Percentiles rank a stretch among this genome's conserved stretches.
phyloP scores from a whole-genome alignment of 495 filamentous ascomycete genomes.

The Annulohypoxylon stygium region DNA sequence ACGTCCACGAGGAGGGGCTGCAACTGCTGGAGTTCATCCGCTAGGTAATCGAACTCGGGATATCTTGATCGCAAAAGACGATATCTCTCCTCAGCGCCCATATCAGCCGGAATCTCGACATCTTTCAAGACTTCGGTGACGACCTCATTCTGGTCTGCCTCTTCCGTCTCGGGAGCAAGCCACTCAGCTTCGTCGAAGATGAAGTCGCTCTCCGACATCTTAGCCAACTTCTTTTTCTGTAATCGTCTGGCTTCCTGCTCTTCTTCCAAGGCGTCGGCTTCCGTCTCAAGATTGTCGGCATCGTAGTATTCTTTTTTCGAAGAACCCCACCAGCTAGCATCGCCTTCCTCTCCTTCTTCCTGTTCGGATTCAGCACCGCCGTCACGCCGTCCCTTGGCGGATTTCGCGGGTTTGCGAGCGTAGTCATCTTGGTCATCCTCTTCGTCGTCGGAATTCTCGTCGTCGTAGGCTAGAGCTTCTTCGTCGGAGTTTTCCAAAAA shows the following conservation, averaged over 20 bases:
- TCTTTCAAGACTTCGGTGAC: conserved; percentile 88
- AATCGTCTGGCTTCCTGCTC: conserved; percentile 88
- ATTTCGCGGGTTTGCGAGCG: conserved; percentile 38
- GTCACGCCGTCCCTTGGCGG: conserved; percentile 26
- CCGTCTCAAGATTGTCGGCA: conserved; percentile 89
- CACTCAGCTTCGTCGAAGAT: conserved; percentile 91
- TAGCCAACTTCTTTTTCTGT: conserved; percentile 88
- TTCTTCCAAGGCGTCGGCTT: conserved; percentile 91
- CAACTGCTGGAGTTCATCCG: conserved; percentile 81
- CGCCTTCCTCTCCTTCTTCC: conserved; percentile 75
- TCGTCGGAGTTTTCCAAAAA: conserved; percentile 83
- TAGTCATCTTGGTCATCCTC: conserved; percentile 52
- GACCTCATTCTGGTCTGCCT: conserved; percentile 63
- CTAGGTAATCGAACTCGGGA: conserved; percentile 89
- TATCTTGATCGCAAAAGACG: conserved; percentile 83
- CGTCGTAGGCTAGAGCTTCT: conserved; percentile 79
- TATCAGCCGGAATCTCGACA: conserved; percentile 81
- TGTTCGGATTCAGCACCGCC: conserved; percentile 61
- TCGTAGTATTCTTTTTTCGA: conserved; percentile 93
- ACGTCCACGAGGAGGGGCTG: conserved; percentile 73
- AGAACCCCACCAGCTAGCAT: conserved; percentile 85
- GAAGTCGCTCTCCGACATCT: conserved; percentile 91
- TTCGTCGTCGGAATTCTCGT: conserved; percentile 67
- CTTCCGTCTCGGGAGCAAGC: conserved; percentile 64
- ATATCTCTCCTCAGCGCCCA: conserved; percentile 79